A percentile compares a stretch with the other conserved stretches of the same genome.
phyloP scores from a whole-genome alignment of 352 stramenopile species.

The Albugo laibachii region DNA sequence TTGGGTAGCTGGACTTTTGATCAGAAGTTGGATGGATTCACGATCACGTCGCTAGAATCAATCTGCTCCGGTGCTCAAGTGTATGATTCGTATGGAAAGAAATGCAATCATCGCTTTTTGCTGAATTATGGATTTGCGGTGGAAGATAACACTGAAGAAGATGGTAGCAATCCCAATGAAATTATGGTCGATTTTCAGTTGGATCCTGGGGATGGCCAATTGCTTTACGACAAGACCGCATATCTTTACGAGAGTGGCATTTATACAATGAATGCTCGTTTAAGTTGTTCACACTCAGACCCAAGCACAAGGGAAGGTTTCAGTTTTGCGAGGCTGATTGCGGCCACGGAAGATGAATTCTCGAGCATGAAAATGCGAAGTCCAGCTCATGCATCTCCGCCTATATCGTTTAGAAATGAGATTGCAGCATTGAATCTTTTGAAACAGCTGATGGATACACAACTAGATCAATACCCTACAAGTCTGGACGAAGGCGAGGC shows the following conservation, averaged over 20 bases:
- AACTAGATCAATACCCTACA: constrained; percentile 63
- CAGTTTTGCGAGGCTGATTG: constrained; percentile 69
- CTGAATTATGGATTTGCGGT: constrained; percentile 99
- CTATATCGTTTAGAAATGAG: constrained; percentile 74
- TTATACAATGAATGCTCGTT: constrained; percentile 69
- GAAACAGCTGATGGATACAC: constrained; percentile 50
- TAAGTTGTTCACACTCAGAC: constrained; percentile 72
- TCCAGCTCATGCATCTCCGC: constrained; percentile 42
- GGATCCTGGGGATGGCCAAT: constrained; percentile 26
- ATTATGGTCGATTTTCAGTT: constrained; percentile 80
- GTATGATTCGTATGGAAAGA: constrained; percentile 99
- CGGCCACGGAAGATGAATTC: constrained; percentile 71
- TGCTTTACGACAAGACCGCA: constrained; percentile 70
- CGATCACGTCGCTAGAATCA: constrained; percentile 73
- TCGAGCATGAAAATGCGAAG: constrained; percentile 64
- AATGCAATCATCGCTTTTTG: constrained; percentile 99
- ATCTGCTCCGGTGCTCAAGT: constrained; percentile 82
- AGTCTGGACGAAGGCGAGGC: constrained; percentile 77
- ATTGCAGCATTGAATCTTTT: constrained; percentile 56
- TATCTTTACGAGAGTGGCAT: constrained; percentile 76
- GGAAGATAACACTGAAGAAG: constrained; percentile 95
- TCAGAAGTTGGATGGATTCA: constrained; percentile 66
- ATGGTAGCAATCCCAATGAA: constrained; percentile 97
- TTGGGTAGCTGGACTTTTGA: constrained; percentile 66
- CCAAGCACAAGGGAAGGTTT: constrained; percentile 71